These are phyloP conservation scores for Yarrowia porcina DNA, from an alignment of 805 yeast genomes.

Conservation along the genomic window DNA sequence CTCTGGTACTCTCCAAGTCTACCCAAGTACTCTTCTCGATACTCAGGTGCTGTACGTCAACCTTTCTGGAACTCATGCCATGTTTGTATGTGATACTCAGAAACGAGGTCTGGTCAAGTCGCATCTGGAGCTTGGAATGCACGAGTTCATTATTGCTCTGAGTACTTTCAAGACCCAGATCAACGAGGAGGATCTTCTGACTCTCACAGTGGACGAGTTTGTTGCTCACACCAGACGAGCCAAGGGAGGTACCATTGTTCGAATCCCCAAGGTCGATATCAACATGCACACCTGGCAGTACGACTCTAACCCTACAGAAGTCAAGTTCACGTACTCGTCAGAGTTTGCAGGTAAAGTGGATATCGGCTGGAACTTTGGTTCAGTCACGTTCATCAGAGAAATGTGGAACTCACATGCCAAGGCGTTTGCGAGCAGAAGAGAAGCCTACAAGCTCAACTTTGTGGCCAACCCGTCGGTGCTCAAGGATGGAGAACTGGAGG, in stretches of 20 bases:
- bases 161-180: slow-evolving; percentile 54
- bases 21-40: slow-evolving; percentile 80
- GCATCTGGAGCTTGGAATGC: slow-evolving; percentile 56
- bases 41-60: slow-evolving; percentile 61
- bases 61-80: slow-evolving; percentile 34
- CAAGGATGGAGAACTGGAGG: slow-evolving; percentile 36
- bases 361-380: slow-evolving; percentile 90
- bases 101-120: slow-evolving; percentile 46
- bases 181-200: slow-evolving; percentile 48
- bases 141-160: slow-evolving; percentile 63
- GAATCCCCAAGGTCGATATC: slow-evolving; percentile 71
- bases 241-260: slow-evolving; percentile 74
- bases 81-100: slow-evolving; percentile 34
- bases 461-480: slow-evolving; percentile 38
- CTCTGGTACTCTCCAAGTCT: slow-evolving; percentile 55
- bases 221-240: slow-evolving; percentile 53
- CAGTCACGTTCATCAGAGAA: slow-evolving; percentile 82
- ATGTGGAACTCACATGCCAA: slow-evolving; percentile 86
- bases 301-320: slow-evolving; percentile 44
- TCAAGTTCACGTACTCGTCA: slow-evolving; percentile 67
- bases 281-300: slow-evolving; percentile 73
- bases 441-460: slow-evolving; percentile 39
- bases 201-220: slow-evolving; percentile 53
- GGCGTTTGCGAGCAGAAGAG: slow-evolving; percentile 62
- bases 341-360: slow-evolving; percentile 87